Evolutionary conservation across 257 asterid species (phyloP), one percentile per base, ranked within the genome.

Genomic region (Plectranthus barbatus): DNA sequence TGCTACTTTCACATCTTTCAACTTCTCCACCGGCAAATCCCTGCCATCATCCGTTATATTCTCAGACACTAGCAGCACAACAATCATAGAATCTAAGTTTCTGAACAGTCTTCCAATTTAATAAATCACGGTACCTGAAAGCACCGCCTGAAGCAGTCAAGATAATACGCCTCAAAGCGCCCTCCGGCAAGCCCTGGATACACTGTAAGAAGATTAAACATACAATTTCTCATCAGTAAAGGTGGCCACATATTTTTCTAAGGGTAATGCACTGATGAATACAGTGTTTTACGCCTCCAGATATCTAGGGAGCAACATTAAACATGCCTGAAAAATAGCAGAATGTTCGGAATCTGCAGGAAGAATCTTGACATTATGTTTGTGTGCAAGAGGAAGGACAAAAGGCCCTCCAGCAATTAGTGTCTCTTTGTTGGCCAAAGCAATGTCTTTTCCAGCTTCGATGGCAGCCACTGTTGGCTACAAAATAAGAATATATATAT

Each of bases 311-410:
- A n/a, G 5, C 31, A 26, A 5, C 2, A 26, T 26, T 59, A 9
- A n/a, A 17, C 14, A 46, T 56, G 90, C 97, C 96, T 93, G 99
- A 81, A 93, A 93, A 79, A 90, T 93, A 53, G 97, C 99, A 50
- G 99, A 93, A 77, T 93, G 99, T 61, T 93, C 99, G 0, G 97
- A 93, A 84, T 93, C 99, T 11, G 99, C 97, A 20, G 99, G 99
- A 67, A 93, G 96, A 82, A 93, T 93, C 85, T 90, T 93, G 66
- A 93, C 97, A 0, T 93, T 85, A 62, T 90, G 99, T 82, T 90
- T 90, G 44, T 74, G 86, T 4, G 99, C 99, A 74, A 93, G 97
- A 63, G 99, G 97, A 67, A 93, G 97, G 46, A 93, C 97, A 50
- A 87, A 93, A 63, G 97, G 97, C 7, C 99, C 97, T 45, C 97